Base-by-base conservation (phyloP, 345 rosid species). In the Eutrema japonicum region DNA sequence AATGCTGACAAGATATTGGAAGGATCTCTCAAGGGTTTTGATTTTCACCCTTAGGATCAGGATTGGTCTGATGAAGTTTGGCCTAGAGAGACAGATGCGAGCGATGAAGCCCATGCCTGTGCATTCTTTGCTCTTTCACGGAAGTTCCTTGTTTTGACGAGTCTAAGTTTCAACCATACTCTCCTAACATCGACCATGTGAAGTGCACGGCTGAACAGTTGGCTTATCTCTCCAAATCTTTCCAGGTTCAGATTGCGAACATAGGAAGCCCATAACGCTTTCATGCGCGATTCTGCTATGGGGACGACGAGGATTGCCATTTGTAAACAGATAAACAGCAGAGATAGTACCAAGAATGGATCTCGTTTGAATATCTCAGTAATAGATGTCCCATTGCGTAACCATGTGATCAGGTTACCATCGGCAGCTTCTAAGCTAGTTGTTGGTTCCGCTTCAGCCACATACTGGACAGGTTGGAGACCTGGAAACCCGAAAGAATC, bases 161-260 rank as follows among this genome's bases (percentile, higher is more conserved):
- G 76, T 66, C 87, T 82, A 48, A 95, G 84, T 66, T 77, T 95
- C 49, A 81, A 79, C 97, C 93, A 91, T 59, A 87, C 63, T 82
- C 96, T 88, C 83, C 96, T 87, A 73, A 92, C 90, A 56, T 89
- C 99, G 8, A 92, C 72, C 86, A 86, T 81, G 72, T 87, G 82
- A 64, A 91, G 83, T 45, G 78, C 83, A 18, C 85, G 95, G 60
- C 75, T 87, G 26, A 89, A 79, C 57, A 88, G 68, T 57, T 88
- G 98, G 77, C 90, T 87, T n/a, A 88, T 84, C 87, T 86, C 97
- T 5, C 96, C 90, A 43, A 94, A 89, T 81, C 87, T 87, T 86
- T 74, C 96, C 86, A 90, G 77, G 84, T 89, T 89, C 50, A 91
- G 78, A 61, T 83, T 88, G 9, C 88, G 96, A 50, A 81, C 81